Base-by-base conservation (phyloP, 352 stramenopile species). In the Phytophthora syringae region DNA sequence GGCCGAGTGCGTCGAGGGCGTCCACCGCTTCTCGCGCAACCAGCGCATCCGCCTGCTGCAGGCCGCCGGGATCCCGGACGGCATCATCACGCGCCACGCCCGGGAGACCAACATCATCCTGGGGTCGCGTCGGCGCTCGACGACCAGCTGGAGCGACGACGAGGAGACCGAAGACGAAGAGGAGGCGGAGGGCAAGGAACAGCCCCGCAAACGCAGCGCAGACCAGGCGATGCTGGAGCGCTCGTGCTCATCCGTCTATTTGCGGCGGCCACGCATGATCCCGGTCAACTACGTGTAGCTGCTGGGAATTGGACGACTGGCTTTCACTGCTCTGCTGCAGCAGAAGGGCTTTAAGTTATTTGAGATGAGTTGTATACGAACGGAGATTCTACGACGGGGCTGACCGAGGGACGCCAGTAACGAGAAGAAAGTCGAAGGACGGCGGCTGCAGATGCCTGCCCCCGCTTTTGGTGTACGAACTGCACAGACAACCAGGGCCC, bases 41-140 rank as follows among this genome's bases (percentile, higher is more conserved):
- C 74, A 90, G 55, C 78, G 81, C 39, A 78, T 86, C 51, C 77
- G 73, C 16, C 59, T 90, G 54, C 64, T 90, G 27, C 77, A 88
- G 45, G 60, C 61, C 50, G 79, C 77, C 10, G 81, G 81, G 18
- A 80, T 88, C 32, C 80, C 73, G 27, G 81, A 90, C 34, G 75
- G 77, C 43, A 88, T 90, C 67, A 90, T 90, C 72, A 73, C 80
- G 45, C 81, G 81, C 39, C 83, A 82, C 55, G 79, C 81, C 25
- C 74, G 81, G 9, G 81, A 90, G 62, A 74, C 81, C 28, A 88
- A 82, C 72, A 88, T 90, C 53, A 90, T 90, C 40, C 62, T 90
- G 37, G 69, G 70, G 55, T 90, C 81, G 9, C 77, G 81, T 16
- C 74, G 81, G 21, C 74, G 79, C 37, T 76, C 61, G 12, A 67